Percentiles rank a stretch among this genome's conserved stretches.
Conservation (phyloP, 2,329 filamentous ascomycete genomes). For the Beauveria scarabaeidicola region DNA sequence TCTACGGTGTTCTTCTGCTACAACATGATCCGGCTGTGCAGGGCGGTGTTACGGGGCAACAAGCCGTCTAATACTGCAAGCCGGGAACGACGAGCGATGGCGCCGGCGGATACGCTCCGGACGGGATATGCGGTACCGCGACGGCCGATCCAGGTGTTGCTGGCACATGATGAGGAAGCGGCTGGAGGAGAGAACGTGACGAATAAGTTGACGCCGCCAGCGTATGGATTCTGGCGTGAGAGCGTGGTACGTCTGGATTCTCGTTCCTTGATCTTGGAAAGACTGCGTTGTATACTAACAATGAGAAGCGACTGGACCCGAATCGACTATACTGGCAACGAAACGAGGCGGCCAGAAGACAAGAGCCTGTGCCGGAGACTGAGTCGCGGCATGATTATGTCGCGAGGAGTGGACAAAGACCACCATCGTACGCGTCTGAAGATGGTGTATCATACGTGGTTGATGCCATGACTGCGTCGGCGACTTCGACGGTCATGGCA, state of each 20-base stretch:
- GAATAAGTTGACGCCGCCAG: constrained; percentile 60
- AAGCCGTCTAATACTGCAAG: constrained; percentile 16
- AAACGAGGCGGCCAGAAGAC: constrained; percentile 34
- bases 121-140: constrained; percentile 62
- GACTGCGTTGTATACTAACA: constrained; percentile 8
- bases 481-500: constrained; percentile 14
- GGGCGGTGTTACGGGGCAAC: constrained; percentile 50
- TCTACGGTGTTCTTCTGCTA: constrained; percentile 75
- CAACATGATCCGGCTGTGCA: constrained; percentile 62
- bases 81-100: neutral
- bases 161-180: constrained; percentile 66
- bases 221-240: constrained; percentile 77
- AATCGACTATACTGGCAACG: constrained; percentile 75
- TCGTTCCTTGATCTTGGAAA: neutral
- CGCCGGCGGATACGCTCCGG: constrained; percentile 6
- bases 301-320: constrained; percentile 60
- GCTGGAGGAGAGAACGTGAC: constrained; percentile 46
- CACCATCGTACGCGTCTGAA: constrained; percentile 69
- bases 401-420: constrained; percentile 32
- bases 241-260: constrained; percentile 57
- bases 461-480: constrained; percentile 54
- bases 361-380: constrained; percentile 2
- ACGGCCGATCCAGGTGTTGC: constrained; percentile 66
- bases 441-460: constrained; percentile 67
- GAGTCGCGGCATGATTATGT: constrained; percentile 20